Conservation (phyloP, 2,329 filamentous ascomycete species). For the Talaromyces marneffei region DNA sequence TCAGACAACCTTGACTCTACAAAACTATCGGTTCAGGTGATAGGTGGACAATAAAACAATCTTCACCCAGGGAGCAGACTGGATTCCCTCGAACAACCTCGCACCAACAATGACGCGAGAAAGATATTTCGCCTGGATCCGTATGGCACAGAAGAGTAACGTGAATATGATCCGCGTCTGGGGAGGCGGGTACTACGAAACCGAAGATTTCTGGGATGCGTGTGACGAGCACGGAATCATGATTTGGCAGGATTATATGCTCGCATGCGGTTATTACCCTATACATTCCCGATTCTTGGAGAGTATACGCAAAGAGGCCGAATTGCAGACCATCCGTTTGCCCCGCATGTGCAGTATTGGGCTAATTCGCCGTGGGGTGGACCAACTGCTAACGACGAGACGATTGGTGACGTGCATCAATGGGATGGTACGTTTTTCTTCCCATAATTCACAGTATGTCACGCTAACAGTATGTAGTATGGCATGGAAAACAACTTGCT, state of each 20-base stretch:
- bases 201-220: slow-evolving; percentile 59
- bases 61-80: slow-evolving; percentile 52
- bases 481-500: slow-evolving; percentile 77
- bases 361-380: slow-evolving; percentile 58
- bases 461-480: slow-evolving; percentile 44
- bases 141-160: slow-evolving; percentile 48
- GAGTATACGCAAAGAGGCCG: slow-evolving; percentile 56
- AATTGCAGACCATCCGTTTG: slow-evolving; percentile 56
- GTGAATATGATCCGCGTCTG: slow-evolving; percentile 59
- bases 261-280: slow-evolving; percentile 65
- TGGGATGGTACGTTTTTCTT: slow-evolving; percentile 57
- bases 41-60: slow-evolving; percentile 52
- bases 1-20: neutral
- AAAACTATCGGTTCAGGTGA: neutral
- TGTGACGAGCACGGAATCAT: slow-evolving; percentile 66
- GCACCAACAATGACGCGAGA: slow-evolving; percentile 44
- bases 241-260: slow-evolving; percentile 74
- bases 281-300: slow-evolving; percentile 50
- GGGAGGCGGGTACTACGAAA: slow-evolving; percentile 74
- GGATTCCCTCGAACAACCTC: slow-evolving; percentile 54
- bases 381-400: slow-evolving; percentile 59
- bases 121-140: slow-evolving; percentile 48
- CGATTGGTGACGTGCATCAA: slow-evolving; percentile 78
- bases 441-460: neutral
- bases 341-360: slow-evolving; percentile 60